phyloP scores from a whole-genome alignment of 1,139 yeast species.

The Taphrina deformans region DNA sequence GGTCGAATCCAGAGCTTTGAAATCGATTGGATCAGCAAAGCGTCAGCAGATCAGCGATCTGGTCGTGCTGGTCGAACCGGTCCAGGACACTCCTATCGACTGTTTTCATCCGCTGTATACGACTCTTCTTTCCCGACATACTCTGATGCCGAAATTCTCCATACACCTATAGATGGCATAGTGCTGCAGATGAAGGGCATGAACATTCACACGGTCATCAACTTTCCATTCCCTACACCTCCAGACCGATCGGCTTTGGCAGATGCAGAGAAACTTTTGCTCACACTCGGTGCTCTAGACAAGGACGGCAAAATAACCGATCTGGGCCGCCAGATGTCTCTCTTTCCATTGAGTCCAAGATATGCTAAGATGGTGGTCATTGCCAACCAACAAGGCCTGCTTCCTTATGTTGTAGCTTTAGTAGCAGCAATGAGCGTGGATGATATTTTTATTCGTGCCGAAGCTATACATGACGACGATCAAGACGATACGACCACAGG shows the following conservation, averaged over 20 bases:
- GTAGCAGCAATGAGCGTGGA: conserved; percentile 94
- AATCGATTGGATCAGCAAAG: conserved; percentile 90
- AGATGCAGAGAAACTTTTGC: conserved; percentile 67
- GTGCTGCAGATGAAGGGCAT: conserved; percentile 92
- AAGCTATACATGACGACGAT: conserved; percentile 39
- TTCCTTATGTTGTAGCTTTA: conserved; percentile 82
- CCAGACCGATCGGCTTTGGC: conserved; percentile 65
- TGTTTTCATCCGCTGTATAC: conserved; percentile 92
- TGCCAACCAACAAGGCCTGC: conserved; percentile 75
- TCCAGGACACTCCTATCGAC: conserved; percentile 94
- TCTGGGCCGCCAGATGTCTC: conserved; percentile 80
- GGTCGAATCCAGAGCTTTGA: conserved; percentile 88
- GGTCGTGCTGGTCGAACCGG: conserved; percentile 99
- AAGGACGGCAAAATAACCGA: conserved; percentile 59
- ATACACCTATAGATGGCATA: conserved; percentile 96
- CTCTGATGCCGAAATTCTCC: conserved; percentile 80
- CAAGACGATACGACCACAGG: conserved; percentile 40
- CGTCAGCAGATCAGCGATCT: conserved; percentile 91
- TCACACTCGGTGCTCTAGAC: conserved; percentile 77
- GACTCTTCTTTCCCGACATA: conserved; percentile 83
- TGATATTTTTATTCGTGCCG: conserved; percentile 53
- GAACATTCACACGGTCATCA: conserved; percentile 88
- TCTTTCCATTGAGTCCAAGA: conserved; percentile 91
- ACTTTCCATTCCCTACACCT: conserved; percentile 96
- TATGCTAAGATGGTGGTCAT: conserved; percentile 85